A percentile compares a stretch with the other conserved stretches of the same genome.
These are phyloP conservation scores for Curvularia eragrostidis DNA, from an alignment of 2,329 filamentous ascomycete species.

Conservation along the genomic window DNA sequence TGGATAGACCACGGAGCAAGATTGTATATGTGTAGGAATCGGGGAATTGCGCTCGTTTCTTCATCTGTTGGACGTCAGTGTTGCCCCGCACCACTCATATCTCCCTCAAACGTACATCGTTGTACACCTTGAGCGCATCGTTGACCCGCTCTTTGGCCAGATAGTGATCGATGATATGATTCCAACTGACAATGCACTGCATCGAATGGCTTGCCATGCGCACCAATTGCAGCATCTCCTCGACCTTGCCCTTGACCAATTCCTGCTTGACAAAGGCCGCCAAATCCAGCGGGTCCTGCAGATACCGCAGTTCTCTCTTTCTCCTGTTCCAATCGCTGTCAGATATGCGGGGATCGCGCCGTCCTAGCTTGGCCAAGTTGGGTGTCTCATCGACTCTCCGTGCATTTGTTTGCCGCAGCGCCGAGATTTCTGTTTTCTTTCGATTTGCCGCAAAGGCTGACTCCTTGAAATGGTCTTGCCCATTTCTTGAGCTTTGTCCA, in stretches of 20 bases:
- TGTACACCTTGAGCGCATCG: conserved; percentile 80
- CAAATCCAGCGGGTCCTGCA: conserved; percentile 76
- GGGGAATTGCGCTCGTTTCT: conserved; percentile 83
- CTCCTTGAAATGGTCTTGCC: conserved; percentile 35
- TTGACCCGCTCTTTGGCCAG: conserved; percentile 67
- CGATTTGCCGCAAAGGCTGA: conserved; percentile 35
- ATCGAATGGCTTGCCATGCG: conserved; percentile 71
- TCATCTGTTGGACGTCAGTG: conserved; percentile 69
- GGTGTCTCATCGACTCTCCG: conserved; percentile 17
- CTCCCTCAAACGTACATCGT: conserved; percentile 68
- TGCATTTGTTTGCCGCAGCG: conserved; percentile 21
- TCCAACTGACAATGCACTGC: conserved; percentile 81
- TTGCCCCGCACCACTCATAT: not conserved
- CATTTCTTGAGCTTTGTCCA: conserved; percentile 15
- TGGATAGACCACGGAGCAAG: conserved; percentile 76
- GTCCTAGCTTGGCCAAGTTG: conserved; percentile 35
- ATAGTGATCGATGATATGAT: conserved; percentile 77
- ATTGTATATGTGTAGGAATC: conserved; percentile 85
- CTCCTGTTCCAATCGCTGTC: conserved; percentile 45
- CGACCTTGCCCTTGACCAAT: conserved; percentile 65
- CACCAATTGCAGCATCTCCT: conserved; percentile 72
- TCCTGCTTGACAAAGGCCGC: conserved; percentile 69
- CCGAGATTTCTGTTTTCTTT: conserved; percentile 32
- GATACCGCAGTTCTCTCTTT: conserved; percentile 65
- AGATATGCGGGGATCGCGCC: conserved; percentile 34